phyloP scores from a whole-genome alignment of 148 eudicot genomes.

The Arctostaphylos glauca region DNA sequence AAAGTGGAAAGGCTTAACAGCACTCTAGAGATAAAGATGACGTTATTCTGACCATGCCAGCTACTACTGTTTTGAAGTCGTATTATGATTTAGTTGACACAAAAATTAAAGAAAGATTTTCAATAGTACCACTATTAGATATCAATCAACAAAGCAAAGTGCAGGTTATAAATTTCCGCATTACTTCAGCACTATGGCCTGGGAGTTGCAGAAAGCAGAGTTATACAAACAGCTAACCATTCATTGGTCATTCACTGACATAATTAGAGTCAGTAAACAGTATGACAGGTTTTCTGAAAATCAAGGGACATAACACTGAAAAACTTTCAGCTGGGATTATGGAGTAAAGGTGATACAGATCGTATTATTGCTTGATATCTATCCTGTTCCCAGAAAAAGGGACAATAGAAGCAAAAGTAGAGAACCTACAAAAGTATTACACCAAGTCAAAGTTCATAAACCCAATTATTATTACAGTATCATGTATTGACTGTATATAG shows the following conservation, averaged over 20 bases:
- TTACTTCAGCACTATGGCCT: background rate
- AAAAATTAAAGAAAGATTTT: background rate
- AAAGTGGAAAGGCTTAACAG: slow-evolving; percentile 6
- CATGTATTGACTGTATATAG: background rate
- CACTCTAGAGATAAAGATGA: background rate
- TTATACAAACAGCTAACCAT: background rate
- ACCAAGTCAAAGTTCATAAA: background rate
- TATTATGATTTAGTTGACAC: background rate
- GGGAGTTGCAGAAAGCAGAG: background rate
- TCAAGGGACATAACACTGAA: background rate
- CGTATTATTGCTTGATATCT: background rate
- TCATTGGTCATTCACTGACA: background rate
- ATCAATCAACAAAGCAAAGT: slow-evolving; percentile 8
- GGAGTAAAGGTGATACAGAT: background rate
- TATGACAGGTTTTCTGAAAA: background rate
- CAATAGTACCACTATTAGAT: background rate
- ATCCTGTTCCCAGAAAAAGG: background rate
- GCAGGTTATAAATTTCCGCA: background rate
- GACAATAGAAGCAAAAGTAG: background rate
- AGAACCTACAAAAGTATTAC: background rate
- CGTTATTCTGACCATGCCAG: background rate
- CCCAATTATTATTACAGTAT: background rate
- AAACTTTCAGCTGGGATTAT: background rate
- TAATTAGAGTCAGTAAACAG: background rate
- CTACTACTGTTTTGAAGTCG: background rate